Base-by-base conservation (phyloP, 257 asterid species). In the Dorcoceras hygrometricum region DNA sequence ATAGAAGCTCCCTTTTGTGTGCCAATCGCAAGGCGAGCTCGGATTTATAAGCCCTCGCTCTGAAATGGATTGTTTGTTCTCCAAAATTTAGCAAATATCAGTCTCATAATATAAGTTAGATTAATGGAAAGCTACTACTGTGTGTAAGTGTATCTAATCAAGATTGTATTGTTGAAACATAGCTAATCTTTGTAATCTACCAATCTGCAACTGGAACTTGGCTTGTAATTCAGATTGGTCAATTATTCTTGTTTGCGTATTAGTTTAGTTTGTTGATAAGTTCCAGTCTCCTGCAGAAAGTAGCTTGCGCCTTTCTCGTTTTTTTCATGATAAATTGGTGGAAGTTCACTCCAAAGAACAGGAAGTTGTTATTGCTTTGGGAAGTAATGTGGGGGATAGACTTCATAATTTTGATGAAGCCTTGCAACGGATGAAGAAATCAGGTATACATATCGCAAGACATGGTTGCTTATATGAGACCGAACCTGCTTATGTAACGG, bases 301-400 rank as follows among this genome's bases (percentile, higher is more conserved):
- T 66, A n/a, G 81, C 62, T 0, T 79, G 66, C 73, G 65, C 23
- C 66, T 76, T 73, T 79, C 79, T 73, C 88, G 83, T 63, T 73
- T 75, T 16, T 75, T 65, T 54, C 80, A 86, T 18, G 81, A 73
- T 59, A 71, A 73, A 53, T 59, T 78, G 3, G 83, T 93, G 34
- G 94, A 85, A 71, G 95, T 93, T 28, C 75, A 69, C 79, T 83
- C 91, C 31, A 77, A 82, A 28, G 96, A 93, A 68, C 95, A 90
- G 54, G 97, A 88, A 75, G 95, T 86, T 12, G 84, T 85, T 51
- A 83, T 93, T 71, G 99, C 99, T 62, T 62, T 93, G 69, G 97
- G 97, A 70, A 93, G 99, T 71, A 93, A 93, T 80, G 90, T 93
- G 64, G 99, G 99, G 0, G 77, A 90, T 59, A 81, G 97, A 69